Evolutionary conservation across 2,329 filamentous ascomycete genomes (phyloP).

Genomic region (Pyrenochaeta sp.): DNA sequence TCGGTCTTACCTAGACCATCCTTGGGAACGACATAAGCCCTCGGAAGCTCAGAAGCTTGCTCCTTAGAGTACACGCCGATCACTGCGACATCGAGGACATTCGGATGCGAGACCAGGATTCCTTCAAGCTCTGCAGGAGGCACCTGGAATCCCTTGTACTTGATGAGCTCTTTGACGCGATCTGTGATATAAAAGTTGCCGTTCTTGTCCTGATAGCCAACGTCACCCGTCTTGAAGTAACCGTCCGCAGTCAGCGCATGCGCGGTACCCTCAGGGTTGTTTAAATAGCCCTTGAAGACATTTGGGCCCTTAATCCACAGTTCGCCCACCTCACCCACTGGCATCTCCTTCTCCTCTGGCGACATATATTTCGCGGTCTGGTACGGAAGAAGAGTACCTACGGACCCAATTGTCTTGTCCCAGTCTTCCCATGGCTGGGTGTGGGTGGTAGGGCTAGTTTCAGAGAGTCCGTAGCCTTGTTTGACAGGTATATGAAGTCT

Average conservation of each 20-base stretch:
- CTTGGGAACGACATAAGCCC: slow-evolving; percentile 49
- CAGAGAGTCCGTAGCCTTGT: slow-evolving; percentile 90
- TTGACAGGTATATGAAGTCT: slow-evolving; percentile 83
- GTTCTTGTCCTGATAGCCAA: slow-evolving; percentile 78
- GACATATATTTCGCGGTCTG: slow-evolving; percentile 84
- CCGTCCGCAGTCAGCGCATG: slow-evolving; percentile 78
- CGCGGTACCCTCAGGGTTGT: slow-evolving; percentile 73
- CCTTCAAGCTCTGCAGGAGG: slow-evolving; percentile 59
- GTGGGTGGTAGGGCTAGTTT: slow-evolving; percentile 83
- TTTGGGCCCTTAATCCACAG: slow-evolving; percentile 80
- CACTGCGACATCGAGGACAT: slow-evolving; percentile 56
- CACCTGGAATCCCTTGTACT: slow-evolving; percentile 58
- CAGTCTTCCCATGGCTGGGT: slow-evolving; percentile 79
- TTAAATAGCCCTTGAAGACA: slow-evolving; percentile 79
- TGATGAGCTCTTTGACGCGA: slow-evolving; percentile 61
- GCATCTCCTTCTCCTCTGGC: slow-evolving; percentile 65
- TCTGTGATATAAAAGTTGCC: slow-evolving; percentile 93
- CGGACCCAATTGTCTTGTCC: slow-evolving; percentile 77
- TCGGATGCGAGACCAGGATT: slow-evolving; percentile 52
- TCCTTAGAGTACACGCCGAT: slow-evolving; percentile 56
- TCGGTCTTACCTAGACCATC: slow-evolving; percentile 41
- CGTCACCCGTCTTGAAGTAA: slow-evolving; percentile 91
- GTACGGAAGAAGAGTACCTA: slow-evolving; percentile 80
- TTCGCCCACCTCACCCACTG: slow-evolving; percentile 65
- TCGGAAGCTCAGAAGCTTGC: slow-evolving; percentile 55